Evolutionary conservation across 371 early-diverging fungal species (phyloP).

Genomic region (Dichotomocladium elegans): DNA sequence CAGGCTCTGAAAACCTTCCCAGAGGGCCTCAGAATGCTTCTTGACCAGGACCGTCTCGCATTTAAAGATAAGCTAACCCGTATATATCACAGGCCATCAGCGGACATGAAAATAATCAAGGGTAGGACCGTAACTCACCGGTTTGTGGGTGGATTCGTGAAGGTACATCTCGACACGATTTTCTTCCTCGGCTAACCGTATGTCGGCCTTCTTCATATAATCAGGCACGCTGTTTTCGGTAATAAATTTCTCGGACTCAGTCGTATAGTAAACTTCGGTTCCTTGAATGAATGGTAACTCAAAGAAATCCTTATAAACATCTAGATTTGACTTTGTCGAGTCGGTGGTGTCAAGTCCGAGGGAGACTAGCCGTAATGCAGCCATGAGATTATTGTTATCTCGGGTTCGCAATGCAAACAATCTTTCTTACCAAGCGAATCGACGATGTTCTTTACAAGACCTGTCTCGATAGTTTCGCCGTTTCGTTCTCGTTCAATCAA

Average conservation of each 20-base stretch:
- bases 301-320: conserved; percentile 83
- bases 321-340: conserved; percentile 73
- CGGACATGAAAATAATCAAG: too few species aligned
- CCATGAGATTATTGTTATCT: neutral
- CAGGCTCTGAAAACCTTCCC: conserved; percentile 86
- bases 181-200: conserved; percentile 86
- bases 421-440: conserved; percentile 75
- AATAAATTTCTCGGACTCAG: conserved; percentile 82
- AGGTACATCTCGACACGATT: conserved; percentile 83
- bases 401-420: neutral
- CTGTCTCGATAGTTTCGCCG: conserved; percentile 87
- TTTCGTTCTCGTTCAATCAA: conserved; percentile 83
- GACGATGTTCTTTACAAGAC: conserved; percentile 81
- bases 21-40: conserved; percentile 73
- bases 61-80: conserved; percentile 56
- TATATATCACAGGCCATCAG: too few species aligned
- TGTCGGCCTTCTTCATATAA: conserved; percentile 92
- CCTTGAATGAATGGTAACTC: conserved; percentile 77
- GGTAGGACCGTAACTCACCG: conserved; percentile 49
- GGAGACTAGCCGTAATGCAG: conserved; percentile 47
- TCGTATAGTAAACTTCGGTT: conserved; percentile 82
- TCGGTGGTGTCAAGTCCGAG: conserved; percentile 84
- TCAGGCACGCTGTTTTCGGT: conserved; percentile 85
- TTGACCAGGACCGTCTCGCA: conserved; percentile 85
- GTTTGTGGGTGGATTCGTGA: conserved; percentile 74